Percentiles rank a stretch among this genome's conserved stretches.
Conservation (phyloP, 1,139 yeast genomes). For the Candida freyschussii region DNA sequence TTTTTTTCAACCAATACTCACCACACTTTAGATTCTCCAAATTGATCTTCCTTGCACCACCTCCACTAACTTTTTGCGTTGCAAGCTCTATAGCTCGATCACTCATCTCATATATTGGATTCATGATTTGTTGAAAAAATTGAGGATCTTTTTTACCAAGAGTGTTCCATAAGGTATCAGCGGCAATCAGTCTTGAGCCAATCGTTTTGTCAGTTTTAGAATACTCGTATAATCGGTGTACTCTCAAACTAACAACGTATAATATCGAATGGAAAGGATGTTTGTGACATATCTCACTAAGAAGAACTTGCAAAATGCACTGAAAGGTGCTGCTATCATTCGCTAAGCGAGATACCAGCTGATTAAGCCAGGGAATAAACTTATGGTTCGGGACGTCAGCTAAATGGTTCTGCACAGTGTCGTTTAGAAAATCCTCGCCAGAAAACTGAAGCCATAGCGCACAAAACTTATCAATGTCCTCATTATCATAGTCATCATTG, state of each 20-base stretch:
- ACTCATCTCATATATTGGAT: constrained; percentile 46
- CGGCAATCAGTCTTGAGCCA: constrained; percentile 46
- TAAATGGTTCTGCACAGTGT: constrained; percentile 32
- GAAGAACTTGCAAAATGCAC: constrained; percentile 41
- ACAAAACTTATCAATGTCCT: constrained; percentile 70
- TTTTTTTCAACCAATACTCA: constrained; percentile 47
- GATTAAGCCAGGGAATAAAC: constrained; percentile 78
- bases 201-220: constrained; percentile 34
- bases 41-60: constrained; percentile 32
- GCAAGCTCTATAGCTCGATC: constrained; percentile 50
- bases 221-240: constrained; percentile 35
- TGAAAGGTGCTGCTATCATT: constrained; percentile 49
- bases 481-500: constrained; percentile 44
- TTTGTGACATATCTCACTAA: constrained; percentile 45
- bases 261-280: constrained; percentile 82
- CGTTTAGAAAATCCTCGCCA: constrained; percentile 37
- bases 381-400: constrained; percentile 49
- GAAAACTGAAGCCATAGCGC: constrained; percentile 80
- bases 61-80: constrained; percentile 34
- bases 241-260: constrained; percentile 53
- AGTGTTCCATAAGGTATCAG: constrained; percentile 41
- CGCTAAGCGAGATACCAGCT: constrained; percentile 68
- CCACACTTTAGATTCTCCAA: constrained; percentile 41
- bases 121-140: constrained; percentile 28
- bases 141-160: constrained; percentile 24